phyloP scores from a whole-genome alignment of 306 rosid genomes.

The Carpinus viminea region DNA sequence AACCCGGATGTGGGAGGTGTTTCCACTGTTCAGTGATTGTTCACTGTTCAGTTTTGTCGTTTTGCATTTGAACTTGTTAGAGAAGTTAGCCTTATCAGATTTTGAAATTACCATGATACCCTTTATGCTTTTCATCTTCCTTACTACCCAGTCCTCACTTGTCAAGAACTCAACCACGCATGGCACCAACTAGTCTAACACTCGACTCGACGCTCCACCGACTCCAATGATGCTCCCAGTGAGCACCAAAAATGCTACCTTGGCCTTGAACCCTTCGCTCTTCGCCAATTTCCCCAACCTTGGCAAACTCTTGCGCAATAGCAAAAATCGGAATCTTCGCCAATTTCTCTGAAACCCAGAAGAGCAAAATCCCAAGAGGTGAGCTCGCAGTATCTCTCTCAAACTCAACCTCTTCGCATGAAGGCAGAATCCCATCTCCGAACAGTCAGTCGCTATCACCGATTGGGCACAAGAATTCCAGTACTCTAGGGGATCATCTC shows the following conservation, averaged over 20 bases:
- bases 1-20: no score
- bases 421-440: slow-evolving; percentile 35
- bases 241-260: slow-evolving; percentile 70
- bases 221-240: slow-evolving; percentile 67
- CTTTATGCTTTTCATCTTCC: no score
- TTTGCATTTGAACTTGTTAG: no score
- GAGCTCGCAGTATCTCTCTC: slow-evolving; percentile 51
- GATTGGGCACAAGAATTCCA: slow-evolving; percentile 27
- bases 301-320: slow-evolving; percentile 59
- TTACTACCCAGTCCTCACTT: slow-evolving; percentile 86
- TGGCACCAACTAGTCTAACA: slow-evolving; percentile 84
- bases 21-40: no score
- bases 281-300: slow-evolving; percentile 75
- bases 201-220: slow-evolving; percentile 72
- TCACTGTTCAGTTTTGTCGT: no score
- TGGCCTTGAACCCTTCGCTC: slow-evolving; percentile 75
- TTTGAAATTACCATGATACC: no score
- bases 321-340: not conserved
- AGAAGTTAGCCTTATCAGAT: no score
- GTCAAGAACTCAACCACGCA: slow-evolving; percentile 65
- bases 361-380: slow-evolving; percentile 48
- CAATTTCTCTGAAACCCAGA: slow-evolving; percentile 43
- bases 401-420: slow-evolving; percentile 25
- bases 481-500: slow-evolving; percentile 69
- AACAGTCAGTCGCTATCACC: slow-evolving; percentile 44